These are phyloP conservation scores for Claviceps spartinae DNA, from an alignment of 2,329 filamentous ascomycete species.

Conservation along the genomic window DNA sequence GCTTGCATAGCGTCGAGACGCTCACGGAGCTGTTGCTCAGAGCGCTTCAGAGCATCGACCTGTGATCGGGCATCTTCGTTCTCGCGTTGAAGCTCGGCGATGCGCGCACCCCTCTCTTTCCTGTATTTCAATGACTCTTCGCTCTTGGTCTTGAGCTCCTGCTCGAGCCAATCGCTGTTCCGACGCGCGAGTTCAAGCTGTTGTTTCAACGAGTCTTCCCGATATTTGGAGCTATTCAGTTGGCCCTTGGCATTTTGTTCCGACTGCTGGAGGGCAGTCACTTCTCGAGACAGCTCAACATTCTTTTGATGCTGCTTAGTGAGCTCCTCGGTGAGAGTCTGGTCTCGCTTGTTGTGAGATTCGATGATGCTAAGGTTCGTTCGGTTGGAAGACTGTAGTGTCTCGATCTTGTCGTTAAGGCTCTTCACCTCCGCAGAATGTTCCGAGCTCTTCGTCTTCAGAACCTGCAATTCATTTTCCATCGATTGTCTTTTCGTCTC, in stretches of 20 bases:
- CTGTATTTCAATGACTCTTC: slow-evolving; percentile 79
- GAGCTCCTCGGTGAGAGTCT: slow-evolving; percentile 74
- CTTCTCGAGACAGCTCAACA: slow-evolving; percentile 68
- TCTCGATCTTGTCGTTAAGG: slow-evolving; percentile 69
- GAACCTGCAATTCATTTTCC: slow-evolving; percentile 66
- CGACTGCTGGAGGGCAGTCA: slow-evolving; percentile 68
- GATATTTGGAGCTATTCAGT: slow-evolving; percentile 71
- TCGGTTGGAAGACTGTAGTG: slow-evolving; percentile 82
- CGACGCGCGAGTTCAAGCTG: slow-evolving; percentile 79
- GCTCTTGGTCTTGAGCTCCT: slow-evolving; percentile 79
- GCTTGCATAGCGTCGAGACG: slow-evolving; percentile 72
- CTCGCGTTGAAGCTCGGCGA: slow-evolving; percentile 75
- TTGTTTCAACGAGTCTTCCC: slow-evolving; percentile 79
- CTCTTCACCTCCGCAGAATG: slow-evolving; percentile 63
- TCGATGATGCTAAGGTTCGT: slow-evolving; percentile 83
- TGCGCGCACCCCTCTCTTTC: slow-evolving; percentile 85
- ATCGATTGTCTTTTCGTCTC: slow-evolving; percentile 64
- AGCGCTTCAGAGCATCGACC: slow-evolving; percentile 64
- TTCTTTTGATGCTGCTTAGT: slow-evolving; percentile 82
- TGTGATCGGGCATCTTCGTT: slow-evolving; percentile 73
- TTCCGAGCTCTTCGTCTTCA: slow-evolving; percentile 62
- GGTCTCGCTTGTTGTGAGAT: slow-evolving; percentile 75
- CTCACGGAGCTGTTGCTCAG: slow-evolving; percentile 66
- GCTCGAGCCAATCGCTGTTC: slow-evolving; percentile 88
- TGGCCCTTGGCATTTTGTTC: slow-evolving; percentile 71